Conservation (phyloP, 2,329 filamentous ascomycete species). For the Fusarium tanahbumbuense region DNA sequence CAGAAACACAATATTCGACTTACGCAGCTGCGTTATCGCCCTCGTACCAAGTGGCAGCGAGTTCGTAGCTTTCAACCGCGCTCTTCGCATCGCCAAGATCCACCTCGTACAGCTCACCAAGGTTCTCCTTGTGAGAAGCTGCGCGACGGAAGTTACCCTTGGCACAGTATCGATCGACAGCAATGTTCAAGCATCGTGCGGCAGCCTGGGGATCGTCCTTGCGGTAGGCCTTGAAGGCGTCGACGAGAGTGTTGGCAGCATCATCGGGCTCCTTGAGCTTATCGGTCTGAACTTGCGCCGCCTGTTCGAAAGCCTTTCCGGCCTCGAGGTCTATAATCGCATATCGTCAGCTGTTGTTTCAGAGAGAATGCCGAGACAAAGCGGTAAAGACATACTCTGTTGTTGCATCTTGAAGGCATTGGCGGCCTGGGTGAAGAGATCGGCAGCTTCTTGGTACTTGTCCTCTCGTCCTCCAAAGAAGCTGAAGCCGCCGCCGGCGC, state of each 20-base stretch:
- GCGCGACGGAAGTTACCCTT: slow-evolving; percentile 93
- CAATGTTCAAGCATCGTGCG: slow-evolving; percentile 79
- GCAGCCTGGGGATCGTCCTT: slow-evolving; percentile 87
- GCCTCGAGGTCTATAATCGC: slow-evolving; percentile 78
- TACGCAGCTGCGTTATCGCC: slow-evolving; percentile 86
- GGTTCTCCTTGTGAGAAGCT: slow-evolving; percentile 88
- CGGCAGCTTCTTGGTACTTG: slow-evolving; percentile 90
- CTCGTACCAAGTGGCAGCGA: slow-evolving; percentile 90
- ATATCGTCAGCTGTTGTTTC: slow-evolving; percentile 21
- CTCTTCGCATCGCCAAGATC: slow-evolving; percentile 82
- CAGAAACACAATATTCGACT: slow-evolving; percentile 48
- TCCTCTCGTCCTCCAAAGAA: slow-evolving; percentile 89
- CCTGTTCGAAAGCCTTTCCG: slow-evolving; percentile 86
- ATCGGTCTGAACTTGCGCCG: slow-evolving; percentile 81
- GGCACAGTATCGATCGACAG: slow-evolving; percentile 86
- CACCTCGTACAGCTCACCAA: slow-evolving; percentile 87
- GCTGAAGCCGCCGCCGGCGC: slow-evolving; percentile 84
- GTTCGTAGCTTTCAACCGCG: slow-evolving; percentile 85
- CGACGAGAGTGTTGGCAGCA: slow-evolving; percentile 85
- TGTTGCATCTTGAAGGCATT: slow-evolving; percentile 93
- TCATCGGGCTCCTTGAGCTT: slow-evolving; percentile 93
- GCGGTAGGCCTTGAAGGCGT: slow-evolving; percentile 95
- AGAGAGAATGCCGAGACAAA: background rate
- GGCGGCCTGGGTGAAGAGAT: slow-evolving; percentile 87
- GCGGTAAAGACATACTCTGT: slow-evolving; percentile 68